Conservation (phyloP, 2,329 filamentous ascomycete species). For the Alternaria triticimaculans region DNA sequence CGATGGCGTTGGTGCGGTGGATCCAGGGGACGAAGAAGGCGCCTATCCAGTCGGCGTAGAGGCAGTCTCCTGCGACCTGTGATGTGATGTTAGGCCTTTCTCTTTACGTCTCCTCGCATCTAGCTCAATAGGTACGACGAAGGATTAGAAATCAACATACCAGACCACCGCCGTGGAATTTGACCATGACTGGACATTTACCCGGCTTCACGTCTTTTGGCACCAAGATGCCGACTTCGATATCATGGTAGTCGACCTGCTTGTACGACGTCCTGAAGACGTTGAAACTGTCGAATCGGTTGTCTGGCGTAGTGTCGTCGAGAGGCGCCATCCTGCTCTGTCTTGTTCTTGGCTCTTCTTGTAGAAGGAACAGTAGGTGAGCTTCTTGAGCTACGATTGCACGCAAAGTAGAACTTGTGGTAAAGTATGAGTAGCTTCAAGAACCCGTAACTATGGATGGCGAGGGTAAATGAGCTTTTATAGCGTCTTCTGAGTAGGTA, state of each 20-base stretch:
- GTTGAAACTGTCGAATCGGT: constrained; percentile 49
- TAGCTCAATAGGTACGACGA: too few species aligned
- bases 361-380: not conserved
- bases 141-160: constrained; percentile 25
- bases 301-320: constrained; percentile 29
- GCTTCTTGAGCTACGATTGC: not conserved
- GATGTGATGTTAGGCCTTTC: not conserved
- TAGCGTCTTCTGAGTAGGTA: not conserved
- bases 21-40: constrained; percentile 50
- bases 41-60: constrained; percentile 39
- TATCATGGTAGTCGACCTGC: constrained; percentile 46
- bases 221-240: constrained; percentile 49
- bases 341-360: not conserved
- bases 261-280: constrained; percentile 53
- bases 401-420: not conserved
- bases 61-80: constrained; percentile 35
- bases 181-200: constrained; percentile 51
- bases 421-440: not conserved
- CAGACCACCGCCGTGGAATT: constrained; percentile 55
- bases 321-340: not conserved
- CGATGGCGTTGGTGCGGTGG: constrained; percentile 51
- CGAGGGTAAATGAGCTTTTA: not conserved
- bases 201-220: constrained; percentile 46
- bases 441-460: not conserved
- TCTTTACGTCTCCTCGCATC: not conserved